Evolutionary conservation across 2,329 filamentous ascomycete species (phyloP).

Genomic region (Penicillium sp.): DNA sequence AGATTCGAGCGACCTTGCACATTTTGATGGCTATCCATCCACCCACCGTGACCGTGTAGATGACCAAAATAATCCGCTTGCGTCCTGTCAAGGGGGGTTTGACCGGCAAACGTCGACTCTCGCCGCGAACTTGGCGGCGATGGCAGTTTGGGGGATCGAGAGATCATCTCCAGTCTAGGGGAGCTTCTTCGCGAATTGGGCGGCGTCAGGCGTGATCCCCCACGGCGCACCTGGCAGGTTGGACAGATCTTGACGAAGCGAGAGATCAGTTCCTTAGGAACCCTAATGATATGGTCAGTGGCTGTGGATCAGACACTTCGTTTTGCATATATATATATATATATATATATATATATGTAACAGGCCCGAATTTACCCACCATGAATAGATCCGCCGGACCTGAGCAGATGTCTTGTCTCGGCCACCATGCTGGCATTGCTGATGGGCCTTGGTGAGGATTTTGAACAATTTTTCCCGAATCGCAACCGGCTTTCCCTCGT

Average conservation of each 20-base stretch:
- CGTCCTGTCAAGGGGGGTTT: conserved; percentile 27
- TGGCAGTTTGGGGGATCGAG: conserved; percentile 38
- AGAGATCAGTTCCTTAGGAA: conserved; percentile 53
- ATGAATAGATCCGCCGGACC: conserved; percentile 52
- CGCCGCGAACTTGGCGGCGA: conserved; percentile 40
- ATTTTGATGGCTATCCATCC: conserved; percentile 31
- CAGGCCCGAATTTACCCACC: conserved; percentile 35
- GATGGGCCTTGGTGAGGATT: conserved; percentile 51
- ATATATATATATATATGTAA: neutral
- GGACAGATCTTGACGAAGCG: conserved; percentile 54
- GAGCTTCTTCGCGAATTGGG: conserved; percentile 43
- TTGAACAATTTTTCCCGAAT: conserved; percentile 54
- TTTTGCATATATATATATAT: neutral
- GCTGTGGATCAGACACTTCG: neutral
- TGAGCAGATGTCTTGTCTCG: conserved; percentile 55
- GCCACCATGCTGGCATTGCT: conserved; percentile 53
- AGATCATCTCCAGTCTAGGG: conserved; percentile 36
- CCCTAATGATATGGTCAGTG: conserved; percentile 37
- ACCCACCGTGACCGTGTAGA: conserved; percentile 28
- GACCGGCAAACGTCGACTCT: conserved; percentile 36
- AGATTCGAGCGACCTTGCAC: conserved; percentile 25
- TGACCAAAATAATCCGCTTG: conserved; percentile 34
- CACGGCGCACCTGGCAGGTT: conserved; percentile 50
- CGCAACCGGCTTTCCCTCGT: conserved; percentile 55
- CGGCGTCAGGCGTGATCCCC: conserved; percentile 43